Percentiles rank a stretch among this genome's conserved stretches.
Conservation (phyloP, 352 stramenopile genomes). For the Globisporangium nodosum region DNA sequence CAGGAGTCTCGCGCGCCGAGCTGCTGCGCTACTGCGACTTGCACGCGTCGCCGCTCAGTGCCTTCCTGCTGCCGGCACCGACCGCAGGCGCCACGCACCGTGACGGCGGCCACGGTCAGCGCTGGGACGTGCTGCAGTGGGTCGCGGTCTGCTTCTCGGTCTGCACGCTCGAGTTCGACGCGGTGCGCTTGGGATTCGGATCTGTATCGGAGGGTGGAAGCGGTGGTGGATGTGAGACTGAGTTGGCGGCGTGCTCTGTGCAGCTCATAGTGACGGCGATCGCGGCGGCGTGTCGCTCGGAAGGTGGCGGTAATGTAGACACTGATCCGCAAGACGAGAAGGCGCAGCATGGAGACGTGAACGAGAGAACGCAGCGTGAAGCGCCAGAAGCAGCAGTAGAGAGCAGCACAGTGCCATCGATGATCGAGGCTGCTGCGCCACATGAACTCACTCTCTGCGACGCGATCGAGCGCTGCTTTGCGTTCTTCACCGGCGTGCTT, state of each 20-base stretch:
- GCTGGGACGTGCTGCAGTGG: constrained; percentile 59
- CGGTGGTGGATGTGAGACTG: background rate
- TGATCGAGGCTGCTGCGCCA: background rate
- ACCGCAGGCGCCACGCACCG: constrained; percentile 26
- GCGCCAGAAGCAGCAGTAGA: background rate
- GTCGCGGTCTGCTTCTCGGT: constrained; percentile 49
- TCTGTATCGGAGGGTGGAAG: background rate
- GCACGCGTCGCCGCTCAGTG: constrained; percentile 22
- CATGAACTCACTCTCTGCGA: constrained; percentile 7
- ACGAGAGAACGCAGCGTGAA: background rate
- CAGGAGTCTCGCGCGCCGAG: constrained; percentile 39
- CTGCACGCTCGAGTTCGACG: constrained; percentile 34
- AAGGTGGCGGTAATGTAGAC: background rate
- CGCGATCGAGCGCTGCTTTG: constrained; percentile 33
- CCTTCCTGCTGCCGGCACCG: constrained; percentile 31
- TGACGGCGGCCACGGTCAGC: constrained; percentile 17
- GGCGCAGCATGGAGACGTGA: background rate
- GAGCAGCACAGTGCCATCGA: too few species aligned
- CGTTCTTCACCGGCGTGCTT: constrained; percentile 40
- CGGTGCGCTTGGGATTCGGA: constrained; percentile 13
- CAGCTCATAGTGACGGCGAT: constrained; percentile 25
- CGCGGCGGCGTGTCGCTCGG: constrained; percentile 10
- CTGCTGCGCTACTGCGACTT: constrained; percentile 56
- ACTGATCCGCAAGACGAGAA: background rate
- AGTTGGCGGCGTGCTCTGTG: background rate